A percentile compares a stretch with the other conserved stretches of the same genome.
phyloP scores from a whole-genome alignment of 306 rosid species.

The Fagus sylvatica region DNA sequence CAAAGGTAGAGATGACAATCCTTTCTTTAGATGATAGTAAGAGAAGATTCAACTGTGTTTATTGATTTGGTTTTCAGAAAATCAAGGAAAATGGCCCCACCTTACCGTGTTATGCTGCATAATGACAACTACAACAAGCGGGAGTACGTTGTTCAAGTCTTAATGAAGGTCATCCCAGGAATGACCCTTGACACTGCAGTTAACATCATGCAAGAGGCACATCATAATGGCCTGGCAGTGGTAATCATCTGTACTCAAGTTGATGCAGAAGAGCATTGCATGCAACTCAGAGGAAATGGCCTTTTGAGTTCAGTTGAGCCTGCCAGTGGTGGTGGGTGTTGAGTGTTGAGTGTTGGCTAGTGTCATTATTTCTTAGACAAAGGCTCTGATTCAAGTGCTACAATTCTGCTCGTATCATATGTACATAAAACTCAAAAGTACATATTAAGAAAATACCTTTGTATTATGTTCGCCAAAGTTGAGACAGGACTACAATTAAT shows the following conservation, averaged over 20 bases:
- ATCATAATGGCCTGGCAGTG: constrained; percentile 75
- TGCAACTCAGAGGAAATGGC: constrained; percentile 91
- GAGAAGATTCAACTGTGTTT: constrained; percentile 13
- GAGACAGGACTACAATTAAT: not conserved
- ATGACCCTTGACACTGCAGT: constrained; percentile 91
- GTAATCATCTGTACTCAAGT: constrained; percentile 83
- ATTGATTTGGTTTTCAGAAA: constrained; percentile 46
- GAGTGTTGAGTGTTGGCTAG: constrained; percentile 18
- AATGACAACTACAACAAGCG: constrained; percentile 85
- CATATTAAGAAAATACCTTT: not conserved
- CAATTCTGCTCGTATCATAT: not conserved
- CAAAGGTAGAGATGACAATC: not conserved
- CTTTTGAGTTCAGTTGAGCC: constrained; percentile 89
- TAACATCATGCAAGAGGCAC: constrained; percentile 95
- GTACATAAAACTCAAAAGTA: constrained; percentile 7
- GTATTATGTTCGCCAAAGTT: not conserved
- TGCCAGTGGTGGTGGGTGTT: constrained; percentile 76
- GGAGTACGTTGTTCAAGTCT: constrained; percentile 90
- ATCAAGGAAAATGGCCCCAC: constrained; percentile 73
- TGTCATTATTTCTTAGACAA: not conserved
- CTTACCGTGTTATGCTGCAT: constrained; percentile 80
- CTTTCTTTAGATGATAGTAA: not conserved
- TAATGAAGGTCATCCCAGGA: constrained; percentile 95
- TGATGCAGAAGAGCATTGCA: constrained; percentile 96
- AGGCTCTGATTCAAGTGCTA: not conserved